These are phyloP conservation scores for Globisporangium middletonii DNA, from an alignment of 352 stramenopile species.

Conservation along the genomic window DNA sequence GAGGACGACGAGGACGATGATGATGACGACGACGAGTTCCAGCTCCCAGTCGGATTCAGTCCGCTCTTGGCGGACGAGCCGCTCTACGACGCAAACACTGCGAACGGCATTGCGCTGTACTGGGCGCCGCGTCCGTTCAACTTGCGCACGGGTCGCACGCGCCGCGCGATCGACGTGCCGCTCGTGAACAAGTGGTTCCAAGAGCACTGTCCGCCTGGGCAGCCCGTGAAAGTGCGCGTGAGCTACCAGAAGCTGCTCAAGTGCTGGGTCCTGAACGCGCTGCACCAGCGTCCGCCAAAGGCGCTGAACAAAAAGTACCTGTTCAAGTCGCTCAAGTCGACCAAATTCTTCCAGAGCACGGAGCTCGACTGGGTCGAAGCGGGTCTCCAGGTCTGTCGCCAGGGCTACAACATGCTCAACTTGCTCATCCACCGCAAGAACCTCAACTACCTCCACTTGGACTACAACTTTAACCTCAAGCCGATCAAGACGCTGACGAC, in stretches of 20 bases:
- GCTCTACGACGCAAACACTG: constrained; percentile 94
- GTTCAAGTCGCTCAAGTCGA: constrained; percentile 98
- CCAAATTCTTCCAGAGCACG: constrained; percentile 99
- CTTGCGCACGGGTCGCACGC: constrained; percentile 92
- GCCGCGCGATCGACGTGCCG: constrained; percentile 96
- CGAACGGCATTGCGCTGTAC: constrained; percentile 97
- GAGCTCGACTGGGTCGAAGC: constrained; percentile 99
- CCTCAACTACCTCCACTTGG: constrained; percentile 99
- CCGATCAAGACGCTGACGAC: constrained; percentile 99
- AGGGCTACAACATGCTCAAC: constrained; percentile 99
- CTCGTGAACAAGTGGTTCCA: constrained; percentile 99
- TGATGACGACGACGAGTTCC: constrained; percentile 87
- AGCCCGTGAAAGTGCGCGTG: constrained; percentile 98
- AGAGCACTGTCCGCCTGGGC: constrained; percentile 96
- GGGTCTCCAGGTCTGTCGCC: constrained; percentile 96
- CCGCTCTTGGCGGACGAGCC: constrained; percentile 92
- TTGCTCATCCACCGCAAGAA: constrained; percentile 99
- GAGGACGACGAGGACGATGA: constrained; percentile 49
- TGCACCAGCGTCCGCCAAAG: constrained; percentile 92
- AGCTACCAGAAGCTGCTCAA: constrained; percentile 99
- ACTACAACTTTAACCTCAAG: constrained; percentile 99
- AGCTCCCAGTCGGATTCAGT: constrained; percentile 82
- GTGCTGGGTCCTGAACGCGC: constrained; percentile 98
- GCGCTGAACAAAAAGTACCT: constrained; percentile 97
- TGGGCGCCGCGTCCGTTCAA: constrained; percentile 98